Conservation (phyloP, 495 filamentous ascomycete species). For the Acidiella bohemica region DNA sequence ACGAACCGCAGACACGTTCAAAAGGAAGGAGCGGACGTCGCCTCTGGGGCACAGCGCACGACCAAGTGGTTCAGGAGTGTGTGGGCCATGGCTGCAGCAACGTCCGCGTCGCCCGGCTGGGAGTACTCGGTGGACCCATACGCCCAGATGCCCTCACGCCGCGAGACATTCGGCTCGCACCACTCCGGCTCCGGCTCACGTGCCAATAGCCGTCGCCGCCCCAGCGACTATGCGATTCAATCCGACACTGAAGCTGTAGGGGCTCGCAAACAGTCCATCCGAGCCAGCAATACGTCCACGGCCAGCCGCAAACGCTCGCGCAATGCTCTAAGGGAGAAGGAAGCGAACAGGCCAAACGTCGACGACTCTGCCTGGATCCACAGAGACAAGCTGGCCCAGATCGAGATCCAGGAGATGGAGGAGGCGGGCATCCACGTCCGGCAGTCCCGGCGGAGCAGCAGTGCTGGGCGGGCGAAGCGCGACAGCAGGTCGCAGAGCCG, state of each 20-base stretch:
- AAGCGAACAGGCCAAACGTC: background rate
- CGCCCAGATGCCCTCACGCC: too few species aligned
- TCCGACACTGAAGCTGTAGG: constrained; percentile 14
- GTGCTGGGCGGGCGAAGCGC: constrained; percentile 28
- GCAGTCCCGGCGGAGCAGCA: constrained; percentile 37
- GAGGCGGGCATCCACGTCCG: constrained; percentile 70
- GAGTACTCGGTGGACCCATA: too few species aligned
- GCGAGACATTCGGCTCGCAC: too few species aligned
- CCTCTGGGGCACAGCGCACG: too few species aligned
- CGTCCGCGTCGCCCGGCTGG: too few species aligned
- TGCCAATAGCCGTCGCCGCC: background rate
- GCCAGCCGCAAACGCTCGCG: constrained; percentile 14
- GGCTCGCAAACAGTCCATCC: constrained; percentile 5
- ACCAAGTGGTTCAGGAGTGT: too few species aligned
- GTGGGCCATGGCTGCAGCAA: too few species aligned
- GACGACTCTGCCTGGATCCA: constrained; percentile 84
- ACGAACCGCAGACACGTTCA: too few species aligned
- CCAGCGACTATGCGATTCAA: constrained; percentile 14
- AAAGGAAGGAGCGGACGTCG: too few species aligned
- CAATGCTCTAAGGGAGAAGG: constrained; percentile 8
- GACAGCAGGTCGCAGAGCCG: constrained; percentile 37
- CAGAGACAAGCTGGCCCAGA: constrained; percentile 82
- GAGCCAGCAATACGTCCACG: constrained; percentile 3
- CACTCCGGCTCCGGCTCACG: too few species aligned
- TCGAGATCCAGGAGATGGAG: constrained; percentile 85